Evolutionary conservation across 169 alveolate genomes (phyloP), one percentile per base, ranked within the genome.

Genomic region (Plasmodium cynomolgi): DNA sequence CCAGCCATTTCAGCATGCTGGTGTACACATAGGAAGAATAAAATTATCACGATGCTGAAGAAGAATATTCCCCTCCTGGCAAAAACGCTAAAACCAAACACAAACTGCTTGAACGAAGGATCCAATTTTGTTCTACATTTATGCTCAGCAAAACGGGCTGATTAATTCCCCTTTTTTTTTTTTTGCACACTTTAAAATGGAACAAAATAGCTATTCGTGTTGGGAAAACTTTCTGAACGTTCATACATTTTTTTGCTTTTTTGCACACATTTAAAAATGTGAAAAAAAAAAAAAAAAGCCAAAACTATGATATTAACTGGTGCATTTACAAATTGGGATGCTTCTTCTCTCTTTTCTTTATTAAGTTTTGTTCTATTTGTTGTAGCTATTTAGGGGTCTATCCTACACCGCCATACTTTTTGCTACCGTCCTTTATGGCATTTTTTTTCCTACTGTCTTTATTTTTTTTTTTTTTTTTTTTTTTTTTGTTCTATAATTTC

Each of bases 401-500:
- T 47, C 9, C 31, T 4, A 31, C 50, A 34, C 39, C 62, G 26
- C 17, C 82, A 74, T 74, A 74, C 37, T 73, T 73, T 71, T 71
- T 74, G 47, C 26, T 74, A 23, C 58, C 82, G 17, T 81, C 41
- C 74, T 54, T 74, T 56, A 68, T 86, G 26, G 44, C 5, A 74
- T n/a, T 75, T 39, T 54, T 75, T 74, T 54, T 50, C 17, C 62
- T 50, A 17, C 62, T 2, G 23, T 15, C 15, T 68, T 23, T 8
- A 8, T 3, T 26, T 29, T 29, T 68, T 26, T 68, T 8, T 62
- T 17, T 75, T 41, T 74, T 74, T 44, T 85, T 84, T 84, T 84
- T 84, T 85, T 84, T 86, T 86, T 77, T 20, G 79, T 26, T 86
- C 47, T 20, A 86, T 75, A 86, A 86, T 56, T 86, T 75, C 50